Base-by-base conservation (phyloP, 2,329 filamentous ascomycete genomes). In the Zymoseptoria tritici region DNA sequence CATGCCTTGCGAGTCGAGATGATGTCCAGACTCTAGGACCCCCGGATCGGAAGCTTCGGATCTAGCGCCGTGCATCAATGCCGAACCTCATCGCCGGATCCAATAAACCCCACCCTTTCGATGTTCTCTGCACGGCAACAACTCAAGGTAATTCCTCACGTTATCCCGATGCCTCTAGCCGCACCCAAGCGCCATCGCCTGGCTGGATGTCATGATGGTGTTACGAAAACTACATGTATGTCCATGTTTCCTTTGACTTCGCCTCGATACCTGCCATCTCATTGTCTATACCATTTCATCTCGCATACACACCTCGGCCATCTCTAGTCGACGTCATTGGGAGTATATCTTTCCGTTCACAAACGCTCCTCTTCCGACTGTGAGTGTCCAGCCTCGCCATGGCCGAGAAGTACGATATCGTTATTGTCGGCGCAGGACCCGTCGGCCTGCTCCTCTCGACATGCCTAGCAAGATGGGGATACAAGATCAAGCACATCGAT, bases 401-500 rank as follows among this genome's bases (percentile, higher is more conserved):
- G 9, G 59, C 69, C 68, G 79, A 82, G 59, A 80, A 77, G 57
- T 87, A 85, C 75, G 86, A 88, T 69, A 82, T 83, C 55, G 91
- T 96, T 67, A 91, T 96, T 66, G 82, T 96, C 58, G 92, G 92
- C 64, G 92, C 92, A 58, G 92, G 92, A 16, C 92, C 92, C 3
- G 91, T 92, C 49, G 92, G 92, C 58, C 83, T 96, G 60, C 86
- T 95, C 77, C 82, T 96, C 22, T 94, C 91, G 8, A 91, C 91
- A 29, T 93, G 89, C 72, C 83, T 97, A 62, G 89, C 90, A 62
- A 83, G 91, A 78, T 96, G 91, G 90, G 92, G 92, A 20, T 97
- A 96, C 80, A 91, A 85, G 74, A 90, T 97, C 75, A 96, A 93
- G 80, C 91, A 96, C 76, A 91, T 96, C 71, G 92, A 96, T 77